A percentile compares a stretch with the other conserved stretches of the same genome.
Evolutionary conservation across 2,329 filamentous ascomycete species (phyloP).

Genomic region (Cladophialophora exuberans): DNA sequence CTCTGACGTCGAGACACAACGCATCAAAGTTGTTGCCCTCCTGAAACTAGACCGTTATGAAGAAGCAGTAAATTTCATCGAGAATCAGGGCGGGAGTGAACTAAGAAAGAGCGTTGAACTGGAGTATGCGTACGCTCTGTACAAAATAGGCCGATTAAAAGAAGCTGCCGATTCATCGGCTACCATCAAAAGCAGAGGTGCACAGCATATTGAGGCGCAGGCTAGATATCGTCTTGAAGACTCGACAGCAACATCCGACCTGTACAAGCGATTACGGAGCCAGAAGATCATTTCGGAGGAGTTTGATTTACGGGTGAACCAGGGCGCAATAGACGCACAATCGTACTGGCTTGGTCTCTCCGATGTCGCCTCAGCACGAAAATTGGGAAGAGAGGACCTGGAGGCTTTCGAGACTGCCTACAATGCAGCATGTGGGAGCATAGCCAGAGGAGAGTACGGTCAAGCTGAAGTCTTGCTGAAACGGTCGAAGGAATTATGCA

Average conservation of each 20-base stretch:
- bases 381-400: slow-evolving; percentile 61
- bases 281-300: slow-evolving; percentile 53
- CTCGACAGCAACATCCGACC: slow-evolving; percentile 56
- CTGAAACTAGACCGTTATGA: slow-evolving; percentile 67
- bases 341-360: slow-evolving; percentile 62
- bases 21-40: slow-evolving; percentile 63
- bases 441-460: slow-evolving; percentile 62
- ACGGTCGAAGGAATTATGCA: slow-evolving; percentile 64
- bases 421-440: slow-evolving; percentile 66
- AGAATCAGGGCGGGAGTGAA: slow-evolving; percentile 55
- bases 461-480: slow-evolving; percentile 63
- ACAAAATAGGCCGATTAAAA: slow-evolving; percentile 61
- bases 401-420: slow-evolving; percentile 68
- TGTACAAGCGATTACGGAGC: slow-evolving; percentile 57
- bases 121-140: slow-evolving; percentile 66
- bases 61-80: slow-evolving; percentile 61
- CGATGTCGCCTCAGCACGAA: slow-evolving; percentile 55
- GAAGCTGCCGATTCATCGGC: slow-evolving; percentile 59
- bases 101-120: slow-evolving; percentile 60
- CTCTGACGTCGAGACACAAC: slow-evolving; percentile 58
- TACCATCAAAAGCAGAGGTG: slow-evolving; percentile 50
- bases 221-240: slow-evolving; percentile 64
- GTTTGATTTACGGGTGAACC: slow-evolving; percentile 65
- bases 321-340: slow-evolving; percentile 64
- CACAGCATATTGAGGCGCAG: slow-evolving; percentile 65